A percentile compares a stretch with the other conserved stretches of the same genome.
phyloP scores from a whole-genome alignment of 495 filamentous ascomycete genomes.

The Trichocladium antarcticum region DNA sequence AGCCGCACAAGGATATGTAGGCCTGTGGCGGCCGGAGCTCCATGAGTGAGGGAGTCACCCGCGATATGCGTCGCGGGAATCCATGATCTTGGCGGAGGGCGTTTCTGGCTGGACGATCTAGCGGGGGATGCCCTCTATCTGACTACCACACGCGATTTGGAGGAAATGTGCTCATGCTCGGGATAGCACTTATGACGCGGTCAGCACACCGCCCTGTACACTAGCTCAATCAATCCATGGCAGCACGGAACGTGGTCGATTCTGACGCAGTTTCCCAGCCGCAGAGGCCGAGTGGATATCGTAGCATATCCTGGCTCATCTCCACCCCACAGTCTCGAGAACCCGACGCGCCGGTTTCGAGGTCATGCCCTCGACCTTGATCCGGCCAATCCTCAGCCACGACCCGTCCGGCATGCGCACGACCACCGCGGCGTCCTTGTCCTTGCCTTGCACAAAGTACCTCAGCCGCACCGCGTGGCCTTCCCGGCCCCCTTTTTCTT shows the following conservation, averaged over 20 bases:
- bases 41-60: slow-evolving; percentile 15
- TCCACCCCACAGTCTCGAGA: background rate
- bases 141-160: slow-evolving; percentile 14
- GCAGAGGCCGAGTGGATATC: too few relatives aligned
- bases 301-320: too few relatives aligned
- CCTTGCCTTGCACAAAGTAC: background rate
- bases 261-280: too few relatives aligned
- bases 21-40: background rate
- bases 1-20: slow-evolving; percentile 26
- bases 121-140: slow-evolving; percentile 19
- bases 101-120: slow-evolving; percentile 12
- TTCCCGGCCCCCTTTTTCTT: background rate
- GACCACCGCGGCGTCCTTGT: background rate
- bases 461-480: background rate
- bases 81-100: slow-evolving; percentile 24
- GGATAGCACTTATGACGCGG: slow-evolving; percentile 11
- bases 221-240: slow-evolving; percentile 6
- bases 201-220: slow-evolving; percentile 15
- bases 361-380: slow-evolving; percentile 28
- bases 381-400: slow-evolving; percentile 15
- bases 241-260: background rate
- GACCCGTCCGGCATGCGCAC: background rate
- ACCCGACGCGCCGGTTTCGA: slow-evolving; percentile 4
- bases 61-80: slow-evolving; percentile 17
- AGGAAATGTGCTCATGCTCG: slow-evolving; percentile 7